Base-by-base conservation (phyloP, 1,284 basidiomycete species). In the Neolentinus lepideus region DNA sequence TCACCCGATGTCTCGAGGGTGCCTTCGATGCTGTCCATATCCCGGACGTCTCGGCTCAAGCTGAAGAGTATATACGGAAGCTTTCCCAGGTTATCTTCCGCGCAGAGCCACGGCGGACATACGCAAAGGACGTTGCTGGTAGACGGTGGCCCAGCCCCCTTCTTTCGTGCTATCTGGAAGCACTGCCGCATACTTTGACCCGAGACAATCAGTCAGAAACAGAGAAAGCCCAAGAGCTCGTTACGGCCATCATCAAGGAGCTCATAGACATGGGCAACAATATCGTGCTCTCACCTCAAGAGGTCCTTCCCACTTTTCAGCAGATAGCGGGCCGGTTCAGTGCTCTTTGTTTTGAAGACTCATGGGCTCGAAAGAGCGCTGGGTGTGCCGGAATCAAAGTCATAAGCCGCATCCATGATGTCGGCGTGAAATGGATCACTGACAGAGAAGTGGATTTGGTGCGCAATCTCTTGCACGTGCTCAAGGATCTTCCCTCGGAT, bases 401-500 rank as follows among this genome's bases (percentile, higher is more conserved):
- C 56, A 81, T 98, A 71, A 83, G 87, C 0, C 72, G 76, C 54
- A 83, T 85, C 14, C 81, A 88, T 1, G 81, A 87, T 22, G 73
- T 97, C 25, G 89, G 85, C 24, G 74, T 83, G 43, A 84, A 82
- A 61, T 97, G 94, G 92, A 79, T 95, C 52, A 79, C 83, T 58
- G 93, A 97, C 56, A 87, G 94, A 51, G 91, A 97, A 68, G 80
- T 92, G 47, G 96, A 99, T 63, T 85, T 98, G 60, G 84, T 95
- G 53, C 88, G 95, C 48, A 94, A 92, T 3, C 79, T 99, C 31
- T 76, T 99, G 48, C 95, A 95, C 66, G 90, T 96, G 59, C 77
- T 99, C 52, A 98, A 99, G 68, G 96, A 99, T 67, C 90, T 98
- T 67, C 95, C 97, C 0, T 83, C 84, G 61, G 95, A 99, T 62